These are phyloP conservation scores for Monosporozyma siamensis DNA, from an alignment of 805 yeast genomes.

Conservation along the genomic window DNA sequence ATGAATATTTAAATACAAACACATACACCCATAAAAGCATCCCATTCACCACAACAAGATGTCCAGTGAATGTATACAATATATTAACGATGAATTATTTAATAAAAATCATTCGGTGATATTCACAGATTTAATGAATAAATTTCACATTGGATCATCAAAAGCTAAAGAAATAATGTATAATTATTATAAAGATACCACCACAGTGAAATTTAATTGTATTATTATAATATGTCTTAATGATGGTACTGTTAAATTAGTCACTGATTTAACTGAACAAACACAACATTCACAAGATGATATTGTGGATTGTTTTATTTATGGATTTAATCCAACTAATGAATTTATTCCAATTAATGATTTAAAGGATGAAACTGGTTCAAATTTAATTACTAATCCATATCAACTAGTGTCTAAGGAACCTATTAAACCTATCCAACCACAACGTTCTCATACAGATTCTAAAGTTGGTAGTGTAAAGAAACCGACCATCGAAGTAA, in stretches of 20 bases:
- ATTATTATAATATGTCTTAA: constrained; percentile 18
- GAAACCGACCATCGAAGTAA: no score
- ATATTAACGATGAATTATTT: constrained; percentile 19
- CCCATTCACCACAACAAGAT: not conserved
- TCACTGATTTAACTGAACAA: constrained; percentile 13
- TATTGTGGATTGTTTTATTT: constrained; percentile 26
- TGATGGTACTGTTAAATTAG: constrained; percentile 15
- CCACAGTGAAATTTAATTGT: constrained; percentile 21
- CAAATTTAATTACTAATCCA: constrained; percentile 16
- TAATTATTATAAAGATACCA: constrained; percentile 18
- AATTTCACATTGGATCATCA: constrained; percentile 20
- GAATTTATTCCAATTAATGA: constrained; percentile 18
- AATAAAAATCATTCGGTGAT: constrained; percentile 22
- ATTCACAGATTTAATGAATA: constrained; percentile 22
- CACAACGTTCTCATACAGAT: not conserved
- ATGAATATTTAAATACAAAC: no score
- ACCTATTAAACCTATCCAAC: constrained; percentile 2
- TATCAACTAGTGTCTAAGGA: constrained; percentile 2
- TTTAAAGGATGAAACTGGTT: constrained; percentile 2
- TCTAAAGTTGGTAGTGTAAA: not conserved
- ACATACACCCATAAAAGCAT: no score
- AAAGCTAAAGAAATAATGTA: constrained; percentile 25
- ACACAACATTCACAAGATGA: constrained; percentile 6
- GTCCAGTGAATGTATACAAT: constrained; percentile 4
- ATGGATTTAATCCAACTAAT: constrained; percentile 28